Conservation (phyloP, 345 rosid genomes). For the Rhodamnia argentea region DNA sequence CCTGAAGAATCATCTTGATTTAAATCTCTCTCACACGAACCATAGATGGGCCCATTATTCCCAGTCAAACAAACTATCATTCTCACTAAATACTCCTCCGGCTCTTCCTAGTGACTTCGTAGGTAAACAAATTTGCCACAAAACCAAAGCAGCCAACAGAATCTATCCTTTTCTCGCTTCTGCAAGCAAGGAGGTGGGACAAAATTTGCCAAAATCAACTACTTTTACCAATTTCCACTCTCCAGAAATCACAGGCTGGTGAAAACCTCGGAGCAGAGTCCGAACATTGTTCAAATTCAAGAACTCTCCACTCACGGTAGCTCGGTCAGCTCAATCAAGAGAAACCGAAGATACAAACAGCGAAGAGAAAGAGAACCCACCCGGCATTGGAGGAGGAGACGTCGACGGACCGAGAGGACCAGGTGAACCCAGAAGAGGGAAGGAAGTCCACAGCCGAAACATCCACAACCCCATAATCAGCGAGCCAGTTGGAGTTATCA, state of each 20-base stretch:
- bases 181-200: not conserved
- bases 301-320: not conserved
- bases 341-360: not conserved
- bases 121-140: not conserved
- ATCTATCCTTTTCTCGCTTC: not conserved
- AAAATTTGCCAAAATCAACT: not conserved
- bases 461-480: constrained; percentile 1
- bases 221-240: not conserved
- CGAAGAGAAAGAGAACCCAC: not conserved
- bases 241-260: not conserved
- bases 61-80: not conserved
- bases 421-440: not conserved
- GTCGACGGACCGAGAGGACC: constrained; percentile 1
- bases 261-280: not conserved
- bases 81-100: not conserved
- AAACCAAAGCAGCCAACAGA: not conserved
- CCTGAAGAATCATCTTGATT: not conserved
- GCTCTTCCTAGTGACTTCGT: not conserved
- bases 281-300: not conserved
- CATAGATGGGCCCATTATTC: not conserved
- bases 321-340: not conserved
- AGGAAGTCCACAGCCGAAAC: not conserved
- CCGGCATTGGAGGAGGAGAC: not conserved
- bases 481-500: constrained; percentile 6
- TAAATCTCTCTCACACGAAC: not conserved